Evolutionary conservation across 179 eudicot genomes (phyloP), one percentile per base, ranked within the genome.

Genomic region (Drosera spatulata): DNA sequence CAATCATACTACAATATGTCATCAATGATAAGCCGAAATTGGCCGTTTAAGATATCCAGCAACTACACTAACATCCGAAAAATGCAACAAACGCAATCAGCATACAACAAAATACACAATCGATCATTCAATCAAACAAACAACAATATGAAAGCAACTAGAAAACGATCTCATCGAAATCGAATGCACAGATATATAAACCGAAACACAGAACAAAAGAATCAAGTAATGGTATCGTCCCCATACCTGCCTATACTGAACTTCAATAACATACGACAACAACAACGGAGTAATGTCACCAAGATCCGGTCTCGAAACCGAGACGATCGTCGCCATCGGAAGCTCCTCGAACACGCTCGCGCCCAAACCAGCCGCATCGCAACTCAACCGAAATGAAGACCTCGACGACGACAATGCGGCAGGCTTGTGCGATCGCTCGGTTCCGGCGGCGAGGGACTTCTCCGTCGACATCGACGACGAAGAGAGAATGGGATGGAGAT

Each of bases 221-320:
- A 50, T 43, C 12, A 33, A 5, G 3, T 7, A 55, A 13, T 9
- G 38, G 3, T 6, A 9, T 8, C 11, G 13, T 53, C 10, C 7
- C 4, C 15, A 1, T 51, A 69, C 96, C 96, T 93, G 86, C 69
- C 85, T 89, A 63, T 86, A 89, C 41, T 84, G 87, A 55, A 88
- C 70, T 59, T 91, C 86, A 60, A 93, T 93, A 46, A 84, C 80
- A 75, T 89, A 89, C 10, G 97, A 77, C 47, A 90, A 78, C 52
- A 84, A 88, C 75, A 83, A 62, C 14, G 95, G 94, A 70, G 94
- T 80, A 51, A 86, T 81, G 63, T 94, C 95, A 41, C 79, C 73
- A 51, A 90, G 79, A 60, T 94, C 99, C 1, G 97, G 87, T 4
- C 91, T 74, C 41, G 95, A 86, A 11, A 94, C 94, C 3, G 80